Evolutionary conservation across 2,329 filamentous ascomycete species (phyloP).

Genomic region (Pezicula neosporulosa): DNA sequence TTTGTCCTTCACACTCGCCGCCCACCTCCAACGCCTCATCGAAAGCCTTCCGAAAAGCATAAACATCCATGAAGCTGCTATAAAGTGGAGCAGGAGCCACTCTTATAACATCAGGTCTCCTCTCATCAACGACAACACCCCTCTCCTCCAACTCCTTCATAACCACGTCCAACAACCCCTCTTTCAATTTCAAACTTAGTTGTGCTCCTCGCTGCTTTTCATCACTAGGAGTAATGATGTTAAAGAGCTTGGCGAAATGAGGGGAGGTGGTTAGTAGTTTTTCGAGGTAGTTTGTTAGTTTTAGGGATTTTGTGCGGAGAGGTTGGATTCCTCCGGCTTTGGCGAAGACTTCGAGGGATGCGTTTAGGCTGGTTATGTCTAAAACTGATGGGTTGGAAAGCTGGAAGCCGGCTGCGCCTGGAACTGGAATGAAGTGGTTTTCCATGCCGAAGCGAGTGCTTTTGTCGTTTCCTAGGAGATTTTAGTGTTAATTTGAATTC

Average conservation of each 20-base stretch:
- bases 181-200: slow-evolving; percentile 59
- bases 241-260: slow-evolving; percentile 35
- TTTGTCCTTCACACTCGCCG: slow-evolving; percentile 14
- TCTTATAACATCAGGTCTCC: slow-evolving; percentile 71
- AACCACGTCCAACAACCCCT: slow-evolving; percentile 59
- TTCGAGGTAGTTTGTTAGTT: slow-evolving; percentile 68
- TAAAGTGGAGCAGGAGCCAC: slow-evolving; percentile 74
- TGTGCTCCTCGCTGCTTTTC: slow-evolving; percentile 67
- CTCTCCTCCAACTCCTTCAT: slow-evolving; percentile 57
- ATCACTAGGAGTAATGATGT: slow-evolving; percentile 63
- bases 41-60: slow-evolving; percentile 48
- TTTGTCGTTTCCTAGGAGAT: slow-evolving; percentile 50
- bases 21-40: slow-evolving; percentile 29
- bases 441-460: slow-evolving; percentile 69
- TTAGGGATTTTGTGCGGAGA: slow-evolving; percentile 62
- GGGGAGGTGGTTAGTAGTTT: slow-evolving; percentile 44
- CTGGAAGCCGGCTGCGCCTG: slow-evolving; percentile 73
- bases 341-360: slow-evolving; percentile 68
- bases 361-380: slow-evolving; percentile 68
- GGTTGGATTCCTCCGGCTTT: slow-evolving; percentile 56
- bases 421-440: slow-evolving; percentile 68
- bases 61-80: slow-evolving; percentile 67
- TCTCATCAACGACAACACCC: slow-evolving; percentile 69
- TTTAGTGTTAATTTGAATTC: too few relatives aligned
- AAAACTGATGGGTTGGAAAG: slow-evolving; percentile 72